These are phyloP conservation scores for Annulohypoxylon bovei DNA, from an alignment of 495 filamentous ascomycete genomes.

Conservation along the genomic window DNA sequence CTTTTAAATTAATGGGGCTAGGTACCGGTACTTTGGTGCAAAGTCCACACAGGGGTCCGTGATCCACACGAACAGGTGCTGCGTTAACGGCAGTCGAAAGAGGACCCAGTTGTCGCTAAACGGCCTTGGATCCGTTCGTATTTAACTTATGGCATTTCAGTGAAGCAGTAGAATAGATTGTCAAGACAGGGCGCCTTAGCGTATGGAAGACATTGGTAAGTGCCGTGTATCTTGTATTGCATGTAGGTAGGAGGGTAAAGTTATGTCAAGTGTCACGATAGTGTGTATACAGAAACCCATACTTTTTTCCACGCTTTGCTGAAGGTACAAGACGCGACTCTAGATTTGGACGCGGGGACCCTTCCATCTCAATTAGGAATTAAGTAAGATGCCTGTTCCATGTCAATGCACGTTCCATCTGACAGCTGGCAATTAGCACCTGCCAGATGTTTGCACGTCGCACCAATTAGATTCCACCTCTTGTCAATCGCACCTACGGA, in stretches of 20 bases:
- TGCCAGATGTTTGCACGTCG: not conserved
- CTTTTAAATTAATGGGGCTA: no score
- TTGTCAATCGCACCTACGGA: not conserved
- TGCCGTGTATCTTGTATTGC: not conserved
- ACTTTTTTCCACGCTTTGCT: not conserved
- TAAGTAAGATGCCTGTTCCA: not conserved
- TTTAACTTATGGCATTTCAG: slow-evolving; percentile 37
- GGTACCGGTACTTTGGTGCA: no score
- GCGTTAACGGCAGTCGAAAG: no score
- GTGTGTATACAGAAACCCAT: not conserved
- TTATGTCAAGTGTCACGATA: slow-evolving; percentile 3
- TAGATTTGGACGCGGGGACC: slow-evolving; percentile 24
- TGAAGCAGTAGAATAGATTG: slow-evolving; percentile 1
- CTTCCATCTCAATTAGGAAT: slow-evolving; percentile 12
- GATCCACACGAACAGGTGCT: no score
- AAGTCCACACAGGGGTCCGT: no score
- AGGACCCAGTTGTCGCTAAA: slow-evolving; percentile 32
- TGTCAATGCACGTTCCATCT: not conserved
- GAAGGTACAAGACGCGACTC: slow-evolving; percentile 28
- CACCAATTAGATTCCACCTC: not conserved
- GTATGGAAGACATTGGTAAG: slow-evolving; percentile 5
- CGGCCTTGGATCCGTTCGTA: slow-evolving; percentile 18
- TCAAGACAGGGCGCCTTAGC: slow-evolving; percentile 5
- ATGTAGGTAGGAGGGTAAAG: not conserved
- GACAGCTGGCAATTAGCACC: not conserved